These are phyloP conservation scores for Mycena amicta DNA, from an alignment of 768 basidiomycete genomes.

Conservation along the genomic window DNA sequence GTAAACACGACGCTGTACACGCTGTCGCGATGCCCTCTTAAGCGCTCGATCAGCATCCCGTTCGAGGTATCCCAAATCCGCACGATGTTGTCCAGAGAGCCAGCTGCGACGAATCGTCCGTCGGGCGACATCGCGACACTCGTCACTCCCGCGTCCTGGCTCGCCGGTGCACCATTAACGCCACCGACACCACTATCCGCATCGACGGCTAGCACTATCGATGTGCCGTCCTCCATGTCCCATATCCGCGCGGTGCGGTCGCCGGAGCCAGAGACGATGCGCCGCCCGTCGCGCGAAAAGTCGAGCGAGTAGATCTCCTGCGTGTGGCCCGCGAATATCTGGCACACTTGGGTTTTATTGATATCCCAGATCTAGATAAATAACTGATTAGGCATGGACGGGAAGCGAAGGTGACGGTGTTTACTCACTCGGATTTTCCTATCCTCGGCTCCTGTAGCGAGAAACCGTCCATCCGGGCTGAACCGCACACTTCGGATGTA, in stretches of 20 bases:
- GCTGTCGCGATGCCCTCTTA: slow-evolving; percentile 80
- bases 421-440: slow-evolving; percentile 79
- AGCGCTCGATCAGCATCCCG: slow-evolving; percentile 66
- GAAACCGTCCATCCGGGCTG: slow-evolving; percentile 88
- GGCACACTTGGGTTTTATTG: slow-evolving; percentile 67
- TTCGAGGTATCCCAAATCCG: slow-evolving; percentile 66
- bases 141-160: slow-evolving; percentile 55
- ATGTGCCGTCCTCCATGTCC: slow-evolving; percentile 27
- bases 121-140: slow-evolving; percentile 65
- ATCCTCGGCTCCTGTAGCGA: slow-evolving; percentile 97
- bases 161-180: slow-evolving; percentile 18
- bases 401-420: neutral
- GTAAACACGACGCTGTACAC: slow-evolving; percentile 93
- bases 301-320: slow-evolving; percentile 95
- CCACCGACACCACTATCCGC: slow-evolving; percentile 11
- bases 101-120: slow-evolving; percentile 51
- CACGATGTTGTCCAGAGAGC: slow-evolving; percentile 56
- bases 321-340: slow-evolving; percentile 78
- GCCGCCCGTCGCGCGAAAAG: slow-evolving; percentile 74
- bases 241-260: slow-evolving; percentile 41
- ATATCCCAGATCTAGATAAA: slow-evolving; percentile 84
- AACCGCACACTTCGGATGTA: slow-evolving; percentile 95
- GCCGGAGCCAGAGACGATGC: slow-evolving; percentile 81
- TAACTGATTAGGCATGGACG: neutral
- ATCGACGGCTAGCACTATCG: slow-evolving; percentile 23